Evolutionary conservation across 2,329 filamentous ascomycete species (phyloP).

Genomic region (Calonectria honghensis): DNA sequence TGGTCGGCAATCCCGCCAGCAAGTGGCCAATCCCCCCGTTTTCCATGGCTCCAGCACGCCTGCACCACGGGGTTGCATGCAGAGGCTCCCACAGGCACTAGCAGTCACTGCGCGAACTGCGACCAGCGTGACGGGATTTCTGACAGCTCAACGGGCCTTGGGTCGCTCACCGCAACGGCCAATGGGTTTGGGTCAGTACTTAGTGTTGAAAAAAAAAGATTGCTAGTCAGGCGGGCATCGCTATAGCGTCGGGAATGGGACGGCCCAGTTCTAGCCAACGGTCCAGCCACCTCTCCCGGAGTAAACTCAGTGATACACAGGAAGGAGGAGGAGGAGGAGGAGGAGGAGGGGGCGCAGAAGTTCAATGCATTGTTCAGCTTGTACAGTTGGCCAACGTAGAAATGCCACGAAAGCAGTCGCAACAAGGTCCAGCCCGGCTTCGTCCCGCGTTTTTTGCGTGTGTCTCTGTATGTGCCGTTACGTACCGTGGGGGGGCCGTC

Average conservation of each 20-base stretch:
- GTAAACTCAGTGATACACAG: neutral
- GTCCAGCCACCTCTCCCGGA: neutral
- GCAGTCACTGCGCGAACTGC: conserved; percentile 15
- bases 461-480: conserved; percentile 1
- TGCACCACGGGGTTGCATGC: conserved; percentile 23
- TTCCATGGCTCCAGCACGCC: neutral
- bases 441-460: neutral
- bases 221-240: conserved; percentile 26
- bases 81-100: conserved; percentile 10
- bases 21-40: neutral
- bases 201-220: too few relatives aligned
- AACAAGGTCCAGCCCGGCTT: conserved; percentile 28
- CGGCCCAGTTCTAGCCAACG: neutral
- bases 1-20: conserved; percentile 42
- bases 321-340: neutral
- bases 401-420: conserved; percentile 14
- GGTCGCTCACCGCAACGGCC: conserved; percentile 6
- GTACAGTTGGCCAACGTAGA: conserved; percentile 21
- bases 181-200: neutral
- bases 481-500: neutral
- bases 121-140: neutral
- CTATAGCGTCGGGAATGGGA: neutral
- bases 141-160: neutral
- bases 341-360: neutral
- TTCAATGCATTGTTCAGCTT: conserved; percentile 3